phyloP scores from a whole-genome alignment of 1,284 basidiomycete species.

The Phylloporus sp. region DNA sequence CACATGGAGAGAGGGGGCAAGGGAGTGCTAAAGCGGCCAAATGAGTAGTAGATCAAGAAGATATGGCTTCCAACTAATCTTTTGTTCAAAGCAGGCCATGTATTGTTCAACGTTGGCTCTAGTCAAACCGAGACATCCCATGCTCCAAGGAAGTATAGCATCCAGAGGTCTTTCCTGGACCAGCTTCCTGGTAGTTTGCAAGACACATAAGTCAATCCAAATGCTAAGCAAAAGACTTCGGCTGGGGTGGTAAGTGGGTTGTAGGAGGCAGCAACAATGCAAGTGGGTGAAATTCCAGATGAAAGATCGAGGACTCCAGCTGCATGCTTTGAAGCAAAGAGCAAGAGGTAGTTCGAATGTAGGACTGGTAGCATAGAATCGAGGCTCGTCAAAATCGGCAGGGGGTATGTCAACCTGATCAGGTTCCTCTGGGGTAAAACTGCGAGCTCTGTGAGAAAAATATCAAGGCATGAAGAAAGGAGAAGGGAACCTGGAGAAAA shows the following conservation, averaged over 20 bases:
- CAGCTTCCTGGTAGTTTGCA: slow-evolving; percentile 42
- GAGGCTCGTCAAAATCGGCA: slow-evolving; percentile 44
- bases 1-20: slow-evolving; percentile 43
- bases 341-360: slow-evolving; percentile 37
- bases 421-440: slow-evolving; percentile 43
- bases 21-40: slow-evolving; percentile 19
- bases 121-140: slow-evolving; percentile 51
- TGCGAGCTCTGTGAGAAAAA: slow-evolving; percentile 52
- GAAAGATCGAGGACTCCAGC: slow-evolving; percentile 62
- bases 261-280: slow-evolving; percentile 52
- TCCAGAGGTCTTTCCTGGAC: slow-evolving; percentile 30
- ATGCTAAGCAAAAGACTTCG: slow-evolving; percentile 54
- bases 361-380: slow-evolving; percentile 54
- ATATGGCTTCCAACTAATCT: slow-evolving; percentile 31
- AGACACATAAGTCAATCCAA: slow-evolving; percentile 63
- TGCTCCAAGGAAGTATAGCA: slow-evolving; percentile 52
- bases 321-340: slow-evolving; percentile 37
- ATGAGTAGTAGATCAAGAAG: slow-evolving; percentile 9
- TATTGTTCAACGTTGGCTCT: slow-evolving; percentile 39
- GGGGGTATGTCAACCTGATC: slow-evolving; percentile 43
- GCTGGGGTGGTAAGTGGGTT: slow-evolving; percentile 42
- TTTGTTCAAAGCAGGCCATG: slow-evolving; percentile 42
- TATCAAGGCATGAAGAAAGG: slow-evolving; percentile 52
- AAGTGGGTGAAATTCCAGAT: slow-evolving; percentile 62
- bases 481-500: slow-evolving; percentile 42